Conservation (phyloP, 345 rosid species). For the Eucalyptus pauciflora region DNA sequence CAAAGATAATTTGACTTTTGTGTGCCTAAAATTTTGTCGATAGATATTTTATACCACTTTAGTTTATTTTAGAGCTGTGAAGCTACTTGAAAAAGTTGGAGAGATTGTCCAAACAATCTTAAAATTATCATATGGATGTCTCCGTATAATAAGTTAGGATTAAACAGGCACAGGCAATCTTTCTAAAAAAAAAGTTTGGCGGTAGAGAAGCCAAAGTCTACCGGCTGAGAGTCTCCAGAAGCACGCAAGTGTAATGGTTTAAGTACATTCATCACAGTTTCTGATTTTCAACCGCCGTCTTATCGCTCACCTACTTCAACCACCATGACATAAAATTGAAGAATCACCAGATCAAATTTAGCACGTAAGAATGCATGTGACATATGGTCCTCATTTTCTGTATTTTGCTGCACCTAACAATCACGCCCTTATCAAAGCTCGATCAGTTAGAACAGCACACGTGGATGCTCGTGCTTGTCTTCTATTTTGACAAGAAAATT, state of each 20-base stretch:
- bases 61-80: not conserved
- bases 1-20: not conserved
- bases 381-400: not conserved
- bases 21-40: not conserved
- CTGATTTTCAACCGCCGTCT: not conserved
- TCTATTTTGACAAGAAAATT: not conserved
- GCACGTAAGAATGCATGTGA: not conserved
- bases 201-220: not conserved
- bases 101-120: not conserved
- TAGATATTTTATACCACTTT: not conserved
- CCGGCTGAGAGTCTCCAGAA: not conserved
- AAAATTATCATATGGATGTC: accelerated
- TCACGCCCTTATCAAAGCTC: not conserved
- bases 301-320: not conserved
- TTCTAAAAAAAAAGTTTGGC: not conserved
- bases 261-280: not conserved
- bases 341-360: not conserved
- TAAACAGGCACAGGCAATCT: not conserved
- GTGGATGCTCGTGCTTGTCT: not conserved
- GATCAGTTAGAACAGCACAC: not conserved
- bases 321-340: not conserved
- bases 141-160: not conserved
- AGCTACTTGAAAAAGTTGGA: not conserved
- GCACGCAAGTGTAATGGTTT: not conserved
- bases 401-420: not conserved